A percentile compares a stretch with the other conserved stretches of the same genome.
Conservation (phyloP, 257 asterid species). For the Penstemon eatonii region DNA sequence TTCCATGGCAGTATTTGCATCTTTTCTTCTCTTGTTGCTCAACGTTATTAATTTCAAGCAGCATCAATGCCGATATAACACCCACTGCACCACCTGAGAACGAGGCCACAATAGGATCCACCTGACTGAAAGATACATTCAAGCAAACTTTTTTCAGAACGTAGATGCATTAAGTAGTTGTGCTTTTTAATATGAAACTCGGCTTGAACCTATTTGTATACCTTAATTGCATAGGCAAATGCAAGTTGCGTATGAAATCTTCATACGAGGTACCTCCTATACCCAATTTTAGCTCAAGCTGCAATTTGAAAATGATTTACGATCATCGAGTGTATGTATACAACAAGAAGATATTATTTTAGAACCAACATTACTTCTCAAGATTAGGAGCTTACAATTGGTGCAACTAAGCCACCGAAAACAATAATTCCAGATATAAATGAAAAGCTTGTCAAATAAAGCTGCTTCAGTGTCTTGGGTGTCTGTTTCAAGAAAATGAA, state of each 20-base stretch:
- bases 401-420: slow-evolving; percentile 89
- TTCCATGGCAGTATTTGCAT: slow-evolving; percentile 93
- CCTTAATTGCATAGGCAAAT: slow-evolving; percentile 89
- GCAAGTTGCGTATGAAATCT: slow-evolving; percentile 75
- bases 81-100: slow-evolving; percentile 99
- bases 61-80: slow-evolving; percentile 83
- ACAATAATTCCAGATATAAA: slow-evolving; percentile 77
- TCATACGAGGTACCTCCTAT: slow-evolving; percentile 85
- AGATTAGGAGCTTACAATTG: slow-evolving; percentile 59
- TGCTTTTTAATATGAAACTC: background rate
- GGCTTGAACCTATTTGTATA: slow-evolving; percentile 26
- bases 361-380: slow-evolving; percentile 22
- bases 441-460: slow-evolving; percentile 79
- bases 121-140: slow-evolving; percentile 60
- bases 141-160: slow-evolving; percentile 15
- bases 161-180: no score
- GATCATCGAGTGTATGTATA: background rate
- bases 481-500: slow-evolving; percentile 50
- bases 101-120: slow-evolving; percentile 93
- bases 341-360: background rate
- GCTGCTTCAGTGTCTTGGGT: slow-evolving; percentile 80
- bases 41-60: slow-evolving; percentile 81
- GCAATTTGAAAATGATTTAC: slow-evolving; percentile 33
- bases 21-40: slow-evolving; percentile 85
- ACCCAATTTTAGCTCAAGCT: slow-evolving; percentile 91